These are phyloP conservation scores for Parathielavia appendiculata DNA, from an alignment of 495 filamentous ascomycete genomes.

Conservation along the genomic window DNA sequence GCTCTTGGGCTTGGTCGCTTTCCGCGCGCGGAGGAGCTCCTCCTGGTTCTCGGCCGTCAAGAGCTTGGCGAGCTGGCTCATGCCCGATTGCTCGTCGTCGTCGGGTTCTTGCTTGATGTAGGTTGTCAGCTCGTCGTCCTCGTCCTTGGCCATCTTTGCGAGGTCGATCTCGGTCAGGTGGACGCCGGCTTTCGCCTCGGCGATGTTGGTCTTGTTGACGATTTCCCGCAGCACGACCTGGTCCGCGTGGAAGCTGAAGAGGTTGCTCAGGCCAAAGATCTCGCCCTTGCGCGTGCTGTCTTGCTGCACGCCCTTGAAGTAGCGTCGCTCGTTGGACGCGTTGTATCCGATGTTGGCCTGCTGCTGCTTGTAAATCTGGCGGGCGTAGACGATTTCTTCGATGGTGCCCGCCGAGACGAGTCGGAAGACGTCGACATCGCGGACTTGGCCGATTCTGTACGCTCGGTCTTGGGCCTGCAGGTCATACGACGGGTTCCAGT, in stretches of 20 bases:
- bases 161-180: conserved; percentile 69
- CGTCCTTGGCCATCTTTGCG: conserved; percentile 53
- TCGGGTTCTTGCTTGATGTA: conserved; percentile 40
- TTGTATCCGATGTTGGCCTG: conserved; percentile 98
- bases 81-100: conserved; percentile 52
- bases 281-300: conserved; percentile 76
- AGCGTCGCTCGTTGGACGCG: conserved; percentile 83
- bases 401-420: conserved; percentile 91
- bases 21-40: conserved; percentile 24
- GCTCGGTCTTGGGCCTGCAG: conserved; percentile 95
- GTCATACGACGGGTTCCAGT: conserved; percentile 94
- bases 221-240: conserved; percentile 82
- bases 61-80: conserved; percentile 70
- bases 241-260: conserved; percentile 79
- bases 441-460: conserved; percentile 87
- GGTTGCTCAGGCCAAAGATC: conserved; percentile 84
- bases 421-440: conserved; percentile 94
- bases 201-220: conserved; percentile 96
- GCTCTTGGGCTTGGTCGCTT: conserved; percentile 41
- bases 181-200: conserved; percentile 84
- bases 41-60: conserved; percentile 53
- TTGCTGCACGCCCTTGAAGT: conserved; percentile 93
- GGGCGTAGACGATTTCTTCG: conserved; percentile 94
- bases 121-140: conserved; percentile 32
- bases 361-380: conserved; percentile 98